Percentiles rank a stretch among this genome's conserved stretches.
Evolutionary conservation across 306 rosid species (phyloP).

Genomic region (Cyclanthera cordifolia): DNA sequence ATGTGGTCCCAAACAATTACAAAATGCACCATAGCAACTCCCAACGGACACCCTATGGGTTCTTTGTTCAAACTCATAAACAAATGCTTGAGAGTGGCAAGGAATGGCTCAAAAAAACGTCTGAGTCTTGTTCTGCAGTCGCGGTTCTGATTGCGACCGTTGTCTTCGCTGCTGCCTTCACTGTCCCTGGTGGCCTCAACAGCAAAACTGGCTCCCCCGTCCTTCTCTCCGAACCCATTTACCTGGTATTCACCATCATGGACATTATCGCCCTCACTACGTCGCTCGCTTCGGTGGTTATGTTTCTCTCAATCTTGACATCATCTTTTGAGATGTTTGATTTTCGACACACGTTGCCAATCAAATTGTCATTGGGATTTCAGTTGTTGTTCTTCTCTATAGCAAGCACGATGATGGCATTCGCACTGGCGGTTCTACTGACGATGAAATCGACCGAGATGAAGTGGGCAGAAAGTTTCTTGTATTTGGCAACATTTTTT

Average conservation of each 20-base stretch:
- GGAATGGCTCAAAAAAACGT: constrained; percentile 2
- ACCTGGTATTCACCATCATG: background rate
- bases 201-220: background rate
- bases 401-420: background rate
- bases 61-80: background rate
- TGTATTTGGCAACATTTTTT: background rate
- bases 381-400: background rate
- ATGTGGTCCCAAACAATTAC: background rate
- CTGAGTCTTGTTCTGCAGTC: background rate
- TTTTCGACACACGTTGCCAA: background rate
- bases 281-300: background rate
- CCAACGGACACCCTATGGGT: background rate
- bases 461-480: background rate
- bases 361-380: background rate
- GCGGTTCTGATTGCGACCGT: background rate
- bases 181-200: background rate
- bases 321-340: background rate
- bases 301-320: background rate
- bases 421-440: background rate
- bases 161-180: background rate
- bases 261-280: background rate
- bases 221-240: background rate
- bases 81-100: background rate
- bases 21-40: background rate
- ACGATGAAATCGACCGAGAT: background rate